Evolutionary conservation across 495 filamentous ascomycete species (phyloP).

Genomic region (Chaetomium fimeti): DNA sequence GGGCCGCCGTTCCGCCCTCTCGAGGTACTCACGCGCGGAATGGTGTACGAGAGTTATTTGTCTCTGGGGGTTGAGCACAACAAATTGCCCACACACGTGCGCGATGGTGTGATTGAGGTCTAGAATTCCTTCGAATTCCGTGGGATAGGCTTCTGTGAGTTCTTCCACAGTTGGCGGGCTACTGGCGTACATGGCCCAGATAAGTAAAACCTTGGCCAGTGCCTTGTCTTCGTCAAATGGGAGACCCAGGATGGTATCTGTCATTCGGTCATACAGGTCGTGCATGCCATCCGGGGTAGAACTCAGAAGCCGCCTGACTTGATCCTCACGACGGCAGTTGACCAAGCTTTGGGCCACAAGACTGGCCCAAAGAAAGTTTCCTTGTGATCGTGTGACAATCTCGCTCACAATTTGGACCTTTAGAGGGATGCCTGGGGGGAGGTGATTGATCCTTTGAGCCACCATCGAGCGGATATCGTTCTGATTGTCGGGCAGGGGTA

Average conservation of each 20-base stretch:
- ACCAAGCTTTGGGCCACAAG: conserved; percentile 17
- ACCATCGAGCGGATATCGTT: conserved; percentile 30
- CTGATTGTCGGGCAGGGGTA: conserved; percentile 24
- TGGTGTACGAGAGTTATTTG: conserved; percentile 12
- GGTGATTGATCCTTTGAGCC: conserved; percentile 20
- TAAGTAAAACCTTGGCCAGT: conserved; percentile 5
- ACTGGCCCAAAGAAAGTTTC: conserved; percentile 33
- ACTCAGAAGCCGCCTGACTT: conserved; percentile 8
- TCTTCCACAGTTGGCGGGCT: conserved; percentile 14
- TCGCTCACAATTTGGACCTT: conserved; percentile 21
- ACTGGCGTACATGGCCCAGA: conserved; percentile 17
- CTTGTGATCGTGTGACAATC: conserved; percentile 25
- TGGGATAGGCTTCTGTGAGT: conserved; percentile 11
- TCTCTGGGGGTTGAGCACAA: conserved; percentile 15
- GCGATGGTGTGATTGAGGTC: conserved; percentile 10
- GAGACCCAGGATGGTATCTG: not conserved
- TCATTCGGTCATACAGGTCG: conserved; percentile 19
- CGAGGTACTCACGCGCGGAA: conserved; percentile 18
- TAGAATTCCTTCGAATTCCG: not conserved
- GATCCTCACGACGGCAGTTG: conserved; percentile 11
- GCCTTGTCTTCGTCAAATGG: conserved; percentile 9
- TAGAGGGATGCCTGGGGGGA: conserved; percentile 21
- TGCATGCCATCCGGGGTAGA: conserved; percentile 18
- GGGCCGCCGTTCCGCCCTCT: not conserved
- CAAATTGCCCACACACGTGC: conserved; percentile 20